Evolutionary conservation across 1,284 basidiomycete genomes (phyloP), one percentile per base, ranked within the genome.

Genomic region (Erythrobasidium hasegawianum): DNA sequence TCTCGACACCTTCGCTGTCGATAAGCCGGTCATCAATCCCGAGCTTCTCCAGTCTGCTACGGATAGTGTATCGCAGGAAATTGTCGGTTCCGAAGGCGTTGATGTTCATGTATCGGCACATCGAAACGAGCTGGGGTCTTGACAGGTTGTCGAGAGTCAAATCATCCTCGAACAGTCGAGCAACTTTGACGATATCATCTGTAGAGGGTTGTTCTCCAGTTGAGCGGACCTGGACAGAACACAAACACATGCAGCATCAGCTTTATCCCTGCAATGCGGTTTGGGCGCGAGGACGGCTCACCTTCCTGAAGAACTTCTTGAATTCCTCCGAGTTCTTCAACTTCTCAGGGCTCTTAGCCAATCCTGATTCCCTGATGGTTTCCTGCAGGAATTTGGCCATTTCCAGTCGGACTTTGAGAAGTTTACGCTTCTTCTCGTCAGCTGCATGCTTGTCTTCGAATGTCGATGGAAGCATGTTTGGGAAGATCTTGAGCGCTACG

Each of bases 311-410:
- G 80, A 99, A 98, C 78, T 97, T 92, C 76, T 97, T 97, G 83
- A 98, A 98, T 61, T 93, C 91, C 69, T 97, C 92, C 58, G 85
- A 89, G 68, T 90, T 90, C 65, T 97, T 85, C 67, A 98, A 94
- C 75, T 95, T 77, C 69, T 78, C 94, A 7, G 90, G 73, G 10
- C 74, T 90, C 77, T 90, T 92, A 66, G 97, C 82, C 16, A 65
- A 40, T 45, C 91, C 92, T 14, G 90, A 92, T 79, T 97, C 95
- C 54, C 89, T 86, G 65, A 98, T 85, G 1, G 96, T 97, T 78
- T 97, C 96, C 76, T 97, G 95, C 54, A 99, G 81, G 83, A 98
- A 99, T 76, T 99, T 98, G 73, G 96, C 96, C 94, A 98, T 97
- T 77, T 97, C 94, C 26, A 99, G 82, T 61, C 95, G 84, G 22